Conservation (phyloP, 1,284 basidiomycete species). For the Leucoagaricus sp. region DNA sequence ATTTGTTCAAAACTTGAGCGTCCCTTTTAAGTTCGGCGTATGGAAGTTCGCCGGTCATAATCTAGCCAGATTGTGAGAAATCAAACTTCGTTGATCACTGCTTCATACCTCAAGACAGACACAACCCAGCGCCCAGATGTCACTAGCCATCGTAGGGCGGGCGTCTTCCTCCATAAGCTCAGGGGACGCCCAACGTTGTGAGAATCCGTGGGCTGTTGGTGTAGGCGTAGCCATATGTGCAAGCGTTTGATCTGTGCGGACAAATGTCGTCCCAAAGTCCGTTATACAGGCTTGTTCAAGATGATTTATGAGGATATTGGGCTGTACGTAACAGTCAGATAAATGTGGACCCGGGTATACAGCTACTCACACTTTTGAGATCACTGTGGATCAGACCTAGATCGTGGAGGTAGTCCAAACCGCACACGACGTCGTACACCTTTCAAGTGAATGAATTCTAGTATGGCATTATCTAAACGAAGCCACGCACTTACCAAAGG, state of each 20-base stretch:
- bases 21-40: too few relatives aligned
- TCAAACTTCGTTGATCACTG: too few relatives aligned
- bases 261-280: too few relatives aligned
- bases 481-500: not conserved
- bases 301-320: constrained; percentile 20
- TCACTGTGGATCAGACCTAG: constrained; percentile 22
- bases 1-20: too few relatives aligned
- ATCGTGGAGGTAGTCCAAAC: constrained; percentile 23
- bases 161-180: too few relatives aligned
- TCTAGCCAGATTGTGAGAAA: too few relatives aligned
- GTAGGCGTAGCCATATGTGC: too few relatives aligned
- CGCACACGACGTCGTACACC: constrained; percentile 20
- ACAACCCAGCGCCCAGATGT: not conserved
- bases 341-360: not conserved
- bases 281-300: too few relatives aligned
- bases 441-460: not conserved
- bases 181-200: too few relatives aligned
- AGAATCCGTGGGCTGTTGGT: too few relatives aligned
- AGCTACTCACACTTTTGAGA: constrained; percentile 22
- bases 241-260: too few relatives aligned
- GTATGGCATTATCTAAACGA: not conserved
- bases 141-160: not conserved
- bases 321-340: constrained; percentile 6
- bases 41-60: too few relatives aligned
- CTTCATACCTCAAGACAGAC: not conserved